These are phyloP conservation scores for Colletotrichum sp. DNA, from an alignment of 2,329 filamentous ascomycete genomes.

Conservation along the genomic window DNA sequence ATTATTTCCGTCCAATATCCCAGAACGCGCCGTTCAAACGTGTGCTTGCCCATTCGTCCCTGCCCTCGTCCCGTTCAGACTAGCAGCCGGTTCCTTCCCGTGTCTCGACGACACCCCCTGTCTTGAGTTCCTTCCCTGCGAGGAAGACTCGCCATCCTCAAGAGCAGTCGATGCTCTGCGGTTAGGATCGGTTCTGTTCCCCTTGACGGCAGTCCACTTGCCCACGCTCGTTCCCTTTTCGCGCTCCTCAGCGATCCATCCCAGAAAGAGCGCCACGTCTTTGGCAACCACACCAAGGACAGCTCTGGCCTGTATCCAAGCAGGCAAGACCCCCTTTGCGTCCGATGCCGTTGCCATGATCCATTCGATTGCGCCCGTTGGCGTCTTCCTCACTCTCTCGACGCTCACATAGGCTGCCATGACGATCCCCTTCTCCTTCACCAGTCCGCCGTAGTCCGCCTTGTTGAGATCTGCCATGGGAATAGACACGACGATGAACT, in stretches of 20 bases:
- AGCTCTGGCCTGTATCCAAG: conserved; percentile 68
- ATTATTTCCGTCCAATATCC: neutral
- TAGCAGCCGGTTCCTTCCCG: neutral
- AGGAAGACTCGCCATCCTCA: conserved; percentile 12
- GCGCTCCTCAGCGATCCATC: conserved; percentile 61
- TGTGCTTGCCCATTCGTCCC: conserved; percentile 6
- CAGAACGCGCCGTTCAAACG: neutral
- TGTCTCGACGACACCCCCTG: conserved; percentile 7
- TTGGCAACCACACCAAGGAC: conserved; percentile 69
- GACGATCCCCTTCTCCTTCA: conserved; percentile 52
- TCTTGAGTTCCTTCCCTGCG: conserved; percentile 9
- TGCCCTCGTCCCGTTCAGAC: neutral
- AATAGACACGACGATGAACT: conserved; percentile 65
- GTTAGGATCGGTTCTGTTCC: neutral
- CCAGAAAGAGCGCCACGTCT: conserved; percentile 73
- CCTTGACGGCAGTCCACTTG: conserved; percentile 19
- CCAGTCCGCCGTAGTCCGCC: conserved; percentile 32
- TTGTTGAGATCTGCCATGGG: conserved; percentile 49
- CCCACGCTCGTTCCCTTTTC: conserved; percentile 20
- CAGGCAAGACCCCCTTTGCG: conserved; percentile 69
- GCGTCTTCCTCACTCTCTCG: conserved; percentile 60
- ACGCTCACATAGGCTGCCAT: conserved; percentile 69
- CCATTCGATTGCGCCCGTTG: conserved; percentile 66
- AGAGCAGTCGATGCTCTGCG: neutral
- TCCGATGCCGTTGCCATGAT: conserved; percentile 79